Evolutionary conservation across 768 basidiomycete genomes (phyloP).

Genomic region (Lepiota brunneoincarnata): DNA sequence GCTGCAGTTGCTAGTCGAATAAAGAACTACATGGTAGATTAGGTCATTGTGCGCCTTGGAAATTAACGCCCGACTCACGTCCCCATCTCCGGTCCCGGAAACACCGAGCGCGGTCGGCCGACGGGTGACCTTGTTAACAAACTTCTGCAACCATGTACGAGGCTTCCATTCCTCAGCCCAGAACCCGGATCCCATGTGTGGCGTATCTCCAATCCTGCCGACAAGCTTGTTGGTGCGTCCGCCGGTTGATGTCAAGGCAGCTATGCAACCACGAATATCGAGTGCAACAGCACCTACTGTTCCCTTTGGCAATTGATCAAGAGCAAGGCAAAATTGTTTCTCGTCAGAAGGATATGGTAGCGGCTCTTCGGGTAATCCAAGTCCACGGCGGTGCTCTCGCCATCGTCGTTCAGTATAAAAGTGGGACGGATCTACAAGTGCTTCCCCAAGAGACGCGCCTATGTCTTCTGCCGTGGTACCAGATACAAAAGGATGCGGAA

Average conservation of each 20-base stretch:
- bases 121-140: conserved; percentile 5
- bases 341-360: conserved; percentile 31
- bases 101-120: conserved; percentile 55
- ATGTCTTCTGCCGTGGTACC: conserved; percentile 61
- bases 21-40: conserved; percentile 53
- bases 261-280: conserved; percentile 71
- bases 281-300: conserved; percentile 86
- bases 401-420: conserved; percentile 76
- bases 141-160: conserved; percentile 1
- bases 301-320: conserved; percentile 67
- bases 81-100: conserved; percentile 86
- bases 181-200: conserved; percentile 72
- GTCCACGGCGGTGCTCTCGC: conserved; percentile 71
- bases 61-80: conserved; percentile 42
- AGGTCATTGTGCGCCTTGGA: conserved; percentile 5
- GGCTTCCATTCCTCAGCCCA: conserved; percentile 79
- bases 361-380: conserved; percentile 72
- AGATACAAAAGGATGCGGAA: conserved; percentile 70
- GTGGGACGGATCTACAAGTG: conserved; percentile 70
- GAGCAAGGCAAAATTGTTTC: conserved; percentile 21
- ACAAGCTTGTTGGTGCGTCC: conserved; percentile 82
- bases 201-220: conserved; percentile 83
- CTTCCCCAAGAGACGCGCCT: conserved; percentile 51
- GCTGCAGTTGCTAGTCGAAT: conserved; percentile 68
- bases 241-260: conserved; percentile 74